phyloP scores from a whole-genome alignment of 345 rosid species.

The Mallotus nudiflorus region DNA sequence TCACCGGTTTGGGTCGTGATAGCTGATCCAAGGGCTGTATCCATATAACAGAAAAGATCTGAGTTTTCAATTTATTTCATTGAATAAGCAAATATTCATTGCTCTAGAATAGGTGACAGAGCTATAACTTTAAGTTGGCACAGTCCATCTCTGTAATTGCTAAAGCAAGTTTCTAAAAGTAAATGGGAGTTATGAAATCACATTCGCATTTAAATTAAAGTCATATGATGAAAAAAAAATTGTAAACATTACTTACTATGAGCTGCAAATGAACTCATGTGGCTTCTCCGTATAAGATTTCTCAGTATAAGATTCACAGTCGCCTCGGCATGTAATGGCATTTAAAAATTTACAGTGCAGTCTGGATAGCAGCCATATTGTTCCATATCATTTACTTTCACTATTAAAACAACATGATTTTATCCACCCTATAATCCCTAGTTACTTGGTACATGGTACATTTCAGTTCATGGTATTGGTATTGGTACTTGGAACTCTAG shows the following conservation, averaged over 20 bases:
- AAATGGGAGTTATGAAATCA: neutral
- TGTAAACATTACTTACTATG: slow-evolving; percentile 45
- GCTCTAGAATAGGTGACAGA: no score
- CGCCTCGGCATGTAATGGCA: slow-evolving; percentile 59
- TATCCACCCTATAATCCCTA: slow-evolving; percentile 70
- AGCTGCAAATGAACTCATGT: slow-evolving; percentile 54
- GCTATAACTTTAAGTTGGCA: neutral
- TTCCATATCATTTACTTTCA: slow-evolving; percentile 77
- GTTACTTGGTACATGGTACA: no score
- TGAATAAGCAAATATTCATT: neutral
- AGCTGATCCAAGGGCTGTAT: slow-evolving; percentile 60
- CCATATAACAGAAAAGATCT: neutral
- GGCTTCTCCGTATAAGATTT: slow-evolving; percentile 58
- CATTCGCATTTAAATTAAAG: neutral
- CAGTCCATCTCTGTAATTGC: neutral
- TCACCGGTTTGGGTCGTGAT: no score
- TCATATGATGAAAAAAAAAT: neutral
- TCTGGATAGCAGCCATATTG: slow-evolving; percentile 66
- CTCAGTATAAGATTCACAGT: no score
- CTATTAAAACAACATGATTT: slow-evolving; percentile 47
- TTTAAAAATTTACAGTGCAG: slow-evolving; percentile 53
- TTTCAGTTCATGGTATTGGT: no score
- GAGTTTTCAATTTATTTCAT: neutral
- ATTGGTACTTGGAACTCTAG: no score
- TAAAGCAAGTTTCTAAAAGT: neutral